Evolutionary conservation across 2,329 filamentous ascomycete genomes (phyloP), one percentile per base, ranked within the genome.

Genomic region (Penicillium sp.): DNA sequence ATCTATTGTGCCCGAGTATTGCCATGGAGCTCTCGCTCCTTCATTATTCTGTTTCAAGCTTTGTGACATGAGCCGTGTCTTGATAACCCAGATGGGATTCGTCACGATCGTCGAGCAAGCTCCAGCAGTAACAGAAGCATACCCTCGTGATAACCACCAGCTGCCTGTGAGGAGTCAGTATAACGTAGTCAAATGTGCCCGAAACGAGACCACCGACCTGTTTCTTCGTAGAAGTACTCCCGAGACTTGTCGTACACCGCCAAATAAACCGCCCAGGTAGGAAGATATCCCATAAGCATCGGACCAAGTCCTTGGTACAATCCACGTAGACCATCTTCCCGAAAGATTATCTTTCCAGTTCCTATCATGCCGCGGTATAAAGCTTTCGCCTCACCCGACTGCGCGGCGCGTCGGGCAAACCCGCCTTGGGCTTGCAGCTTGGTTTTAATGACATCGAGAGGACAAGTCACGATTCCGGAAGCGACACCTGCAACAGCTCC

Each of bases 81-180:
- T 99, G 76, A 99, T 96, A 33, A 99, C 94, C 94, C 94, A 99
- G 55, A 99, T 99, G 0, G 94, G 94, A 71, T 97, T 99, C 22
- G 94, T 99, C 56, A 87, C 88, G 57, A 97, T 81, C 4, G 94
- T 99, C 61, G 92, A 96, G 75, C 89, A 96, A 55, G 86, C 91
- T 47, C 94, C 94, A 22, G 92, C 94, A 50, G 91, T 82, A 54
- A 99, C 84, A 9, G 94, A 96, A 20, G 94, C 94, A 78, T 89
- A 92, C 60, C 94, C 87, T 67, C 90, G 90, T 64, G 92, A 83
- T 40, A 90, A 70, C 75, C 89, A 87, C 65, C 83, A 84, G 68
- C 90, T 92, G 55, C 86, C 88, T 89, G 65, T 56, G 46, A 25
- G 62, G 47, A 35, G 35, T 36, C 43, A 54, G 60, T 44, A 50